Evolutionary conservation across 768 basidiomycete species (phyloP).

Genomic region (Naematelia aurantialba): DNA sequence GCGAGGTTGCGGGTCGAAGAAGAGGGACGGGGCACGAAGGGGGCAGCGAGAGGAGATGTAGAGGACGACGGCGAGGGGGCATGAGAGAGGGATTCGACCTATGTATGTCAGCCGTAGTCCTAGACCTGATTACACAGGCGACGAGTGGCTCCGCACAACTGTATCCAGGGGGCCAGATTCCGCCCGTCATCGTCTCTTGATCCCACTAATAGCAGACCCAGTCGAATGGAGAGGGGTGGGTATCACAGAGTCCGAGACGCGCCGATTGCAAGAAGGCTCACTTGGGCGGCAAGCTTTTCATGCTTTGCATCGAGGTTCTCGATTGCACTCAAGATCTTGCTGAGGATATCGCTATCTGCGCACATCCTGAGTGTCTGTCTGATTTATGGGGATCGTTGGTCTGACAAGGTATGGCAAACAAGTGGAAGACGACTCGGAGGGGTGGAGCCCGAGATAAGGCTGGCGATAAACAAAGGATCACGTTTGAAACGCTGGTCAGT

Average conservation of each 20-base stretch:
- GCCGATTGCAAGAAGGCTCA: conserved; percentile 8
- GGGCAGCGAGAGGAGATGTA: conserved; percentile 11
- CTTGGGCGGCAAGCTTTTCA: conserved; percentile 24
- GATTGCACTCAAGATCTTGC: conserved; percentile 23
- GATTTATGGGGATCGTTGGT: conserved; percentile 10
- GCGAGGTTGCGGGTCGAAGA: conserved; percentile 8
- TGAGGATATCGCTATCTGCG: conserved; percentile 12
- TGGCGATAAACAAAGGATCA: no score
- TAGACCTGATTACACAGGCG: neutral
- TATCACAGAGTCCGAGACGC: no score
- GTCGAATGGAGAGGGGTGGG: no score
- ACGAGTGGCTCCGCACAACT: neutral
- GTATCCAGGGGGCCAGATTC: neutral
- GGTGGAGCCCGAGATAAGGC: no score
- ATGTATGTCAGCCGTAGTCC: neutral
- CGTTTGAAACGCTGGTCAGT: no score
- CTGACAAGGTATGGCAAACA: no score
- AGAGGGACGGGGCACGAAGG: conserved; percentile 9
- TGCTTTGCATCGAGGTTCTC: conserved; percentile 29
- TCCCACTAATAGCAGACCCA: no score
- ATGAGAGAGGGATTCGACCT: conserved; percentile 21
- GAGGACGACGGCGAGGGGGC: conserved; percentile 7
- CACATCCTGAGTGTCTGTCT: conserved; percentile 12
- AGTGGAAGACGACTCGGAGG: no score
- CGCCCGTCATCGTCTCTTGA: no score